These are phyloP conservation scores for Alternaria angustiovoidea DNA, from an alignment of 2,329 filamentous ascomycete genomes.

Conservation along the genomic window DNA sequence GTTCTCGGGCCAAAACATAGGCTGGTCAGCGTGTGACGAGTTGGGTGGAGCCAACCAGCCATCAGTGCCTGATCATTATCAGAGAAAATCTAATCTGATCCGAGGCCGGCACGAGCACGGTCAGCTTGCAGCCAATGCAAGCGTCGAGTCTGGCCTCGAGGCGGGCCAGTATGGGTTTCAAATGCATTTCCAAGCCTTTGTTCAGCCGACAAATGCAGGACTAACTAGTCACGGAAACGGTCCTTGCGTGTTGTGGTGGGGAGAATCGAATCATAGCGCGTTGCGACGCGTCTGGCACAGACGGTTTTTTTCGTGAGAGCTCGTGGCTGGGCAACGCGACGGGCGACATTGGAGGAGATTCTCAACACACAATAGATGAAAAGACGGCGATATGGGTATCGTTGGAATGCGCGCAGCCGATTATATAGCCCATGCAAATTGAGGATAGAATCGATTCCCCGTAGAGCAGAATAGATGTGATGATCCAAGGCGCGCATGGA, in stretches of 20 bases:
- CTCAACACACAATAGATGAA: not conserved
- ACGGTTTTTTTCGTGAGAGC: slow-evolving; percentile 31
- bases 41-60: slow-evolving; percentile 16
- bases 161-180: slow-evolving; percentile 19
- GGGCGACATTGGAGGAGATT: slow-evolving; percentile 16
- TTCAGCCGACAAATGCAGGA: slow-evolving; percentile 37
- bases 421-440: not conserved
- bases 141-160: slow-evolving; percentile 15
- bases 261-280: slow-evolving; percentile 42
- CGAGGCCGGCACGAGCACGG: slow-evolving; percentile 23
- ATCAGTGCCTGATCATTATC: slow-evolving; percentile 18
- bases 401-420: slow-evolving; percentile 13
- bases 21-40: slow-evolving; percentile 10
- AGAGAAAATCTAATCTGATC: slow-evolving; percentile 41
- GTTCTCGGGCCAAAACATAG: slow-evolving; percentile 3
- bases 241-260: slow-evolving; percentile 44
- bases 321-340: slow-evolving; percentile 39
- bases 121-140: slow-evolving; percentile 26
- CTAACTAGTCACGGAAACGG: slow-evolving; percentile 34
- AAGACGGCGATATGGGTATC: slow-evolving; percentile 26
- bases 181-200: slow-evolving; percentile 42
- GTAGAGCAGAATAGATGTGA: slow-evolving; percentile 3
- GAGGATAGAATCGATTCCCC: not conserved
- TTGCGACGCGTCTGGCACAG: slow-evolving; percentile 42
- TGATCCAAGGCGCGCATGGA: slow-evolving; percentile 18